These are phyloP conservation scores for Vigna mungo DNA, from an alignment of 306 rosid genomes.

Conservation along the genomic window DNA sequence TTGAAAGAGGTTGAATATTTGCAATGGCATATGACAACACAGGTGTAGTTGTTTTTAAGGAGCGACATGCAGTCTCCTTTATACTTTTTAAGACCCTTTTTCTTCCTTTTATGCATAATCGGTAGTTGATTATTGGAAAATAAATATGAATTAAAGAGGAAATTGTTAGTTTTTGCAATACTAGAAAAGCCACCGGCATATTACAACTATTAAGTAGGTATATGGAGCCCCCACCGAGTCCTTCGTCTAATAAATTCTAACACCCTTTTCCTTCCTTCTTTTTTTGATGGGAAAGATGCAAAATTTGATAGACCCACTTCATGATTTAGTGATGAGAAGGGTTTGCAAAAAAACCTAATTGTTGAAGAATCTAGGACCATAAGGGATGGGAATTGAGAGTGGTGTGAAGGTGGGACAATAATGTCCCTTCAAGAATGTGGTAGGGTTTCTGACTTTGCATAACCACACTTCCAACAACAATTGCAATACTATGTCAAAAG, in stretches of 20 bases:
- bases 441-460: slow-evolving; percentile 36
- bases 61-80: too few relatives aligned
- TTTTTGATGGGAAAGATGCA: slow-evolving; percentile 44
- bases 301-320: slow-evolving; percentile 44
- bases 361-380: slow-evolving; percentile 50
- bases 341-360: slow-evolving; percentile 31
- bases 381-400: slow-evolving; percentile 41
- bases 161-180: neutral
- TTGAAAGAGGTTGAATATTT: too few relatives aligned
- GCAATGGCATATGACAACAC: too few relatives aligned
- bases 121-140: neutral
- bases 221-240: neutral
- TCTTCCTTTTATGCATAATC: too few relatives aligned
- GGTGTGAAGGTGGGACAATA: slow-evolving; percentile 41
- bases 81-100: too few relatives aligned
- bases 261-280: neutral
- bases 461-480: neutral
- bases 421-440: slow-evolving; percentile 42
- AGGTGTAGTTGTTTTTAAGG: too few relatives aligned
- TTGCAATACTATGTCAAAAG: slow-evolving; percentile 8
- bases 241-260: neutral
- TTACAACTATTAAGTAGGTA: slow-evolving; percentile 19
- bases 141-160: neutral
- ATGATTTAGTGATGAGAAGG: slow-evolving; percentile 42
- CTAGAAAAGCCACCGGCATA: neutral